A percentile compares a stretch with the other conserved stretches of the same genome.
Evolutionary conservation across 768 basidiomycete species (phyloP).

Genomic region (Hygrocybe punicea): DNA sequence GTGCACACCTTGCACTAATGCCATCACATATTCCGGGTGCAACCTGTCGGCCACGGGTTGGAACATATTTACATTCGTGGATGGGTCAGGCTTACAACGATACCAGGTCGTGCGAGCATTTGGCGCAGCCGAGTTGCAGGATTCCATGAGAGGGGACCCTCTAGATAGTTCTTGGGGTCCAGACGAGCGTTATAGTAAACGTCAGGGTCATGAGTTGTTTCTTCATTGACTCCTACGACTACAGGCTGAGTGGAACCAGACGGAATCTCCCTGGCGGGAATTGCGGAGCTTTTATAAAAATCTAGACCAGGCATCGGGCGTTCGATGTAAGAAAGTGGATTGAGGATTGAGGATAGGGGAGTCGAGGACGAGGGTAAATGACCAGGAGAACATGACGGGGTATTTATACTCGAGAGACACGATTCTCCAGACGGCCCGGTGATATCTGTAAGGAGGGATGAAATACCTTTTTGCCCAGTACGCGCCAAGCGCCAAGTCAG

Average conservation of each 20-base stretch:
- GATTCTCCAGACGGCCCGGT: not conserved
- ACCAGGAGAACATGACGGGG: not conserved
- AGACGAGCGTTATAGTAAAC: constrained; percentile 66
- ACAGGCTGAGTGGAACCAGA: not conserved
- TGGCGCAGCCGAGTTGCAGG: constrained; percentile 71
- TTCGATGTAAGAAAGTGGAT: not conserved
- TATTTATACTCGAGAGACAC: not conserved
- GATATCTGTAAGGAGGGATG: not conserved
- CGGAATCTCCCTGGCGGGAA: not conserved
- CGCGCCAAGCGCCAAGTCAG: not conserved
- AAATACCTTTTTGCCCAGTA: no score
- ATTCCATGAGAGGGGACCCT: constrained; percentile 65
- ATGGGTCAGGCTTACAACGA: constrained; percentile 51
- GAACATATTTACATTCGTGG: not conserved
- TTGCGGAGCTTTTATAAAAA: constrained; percentile 1
- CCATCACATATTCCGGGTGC: constrained; percentile 80
- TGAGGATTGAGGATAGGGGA: not conserved
- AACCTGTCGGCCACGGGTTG: constrained; percentile 38
- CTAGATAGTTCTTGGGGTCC: constrained; percentile 63
- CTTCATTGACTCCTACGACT: not conserved
- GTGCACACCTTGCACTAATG: constrained; percentile 73
- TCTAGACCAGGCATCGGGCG: constrained; percentile 12
- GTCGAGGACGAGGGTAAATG: not conserved
- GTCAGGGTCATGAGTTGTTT: constrained; percentile 5
- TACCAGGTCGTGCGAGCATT: constrained; percentile 67